Percentiles rank a stretch among this genome's conserved stretches.
These are phyloP conservation scores for Globisporangium alternatum DNA, from an alignment of 352 stramenopile genomes.

Conservation along the genomic window DNA sequence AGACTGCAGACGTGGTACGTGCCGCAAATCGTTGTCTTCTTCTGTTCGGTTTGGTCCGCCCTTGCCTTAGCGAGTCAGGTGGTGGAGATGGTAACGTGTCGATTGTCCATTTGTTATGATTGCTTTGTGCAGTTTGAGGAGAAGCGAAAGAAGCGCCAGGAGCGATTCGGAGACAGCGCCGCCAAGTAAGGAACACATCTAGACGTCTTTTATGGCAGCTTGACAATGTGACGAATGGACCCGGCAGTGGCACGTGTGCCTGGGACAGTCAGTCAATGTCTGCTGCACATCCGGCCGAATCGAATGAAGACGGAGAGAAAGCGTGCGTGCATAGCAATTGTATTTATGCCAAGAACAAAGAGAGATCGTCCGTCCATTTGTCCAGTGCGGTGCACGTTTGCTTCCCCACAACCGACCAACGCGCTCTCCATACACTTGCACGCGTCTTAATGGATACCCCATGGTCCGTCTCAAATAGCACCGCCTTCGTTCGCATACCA, in stretches of 20 bases:
- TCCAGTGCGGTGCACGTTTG: slow-evolving; percentile 1
- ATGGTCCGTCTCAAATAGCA: not conserved
- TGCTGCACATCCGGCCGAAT: not conserved
- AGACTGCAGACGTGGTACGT: slow-evolving; percentile 76
- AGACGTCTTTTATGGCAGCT: slow-evolving; percentile 10
- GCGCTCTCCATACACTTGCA: not conserved
- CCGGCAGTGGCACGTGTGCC: not conserved
- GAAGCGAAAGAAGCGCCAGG: slow-evolving; percentile 70
- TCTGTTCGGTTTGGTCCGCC: slow-evolving; percentile 2
- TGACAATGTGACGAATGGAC: slow-evolving; percentile 7
- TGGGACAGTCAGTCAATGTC: not conserved
- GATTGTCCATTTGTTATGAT: not conserved
- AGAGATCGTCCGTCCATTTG: slow-evolving; percentile 14
- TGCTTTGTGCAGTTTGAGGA: slow-evolving; percentile 47
- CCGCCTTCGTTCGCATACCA: not conserved
- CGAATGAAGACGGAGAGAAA: not conserved
- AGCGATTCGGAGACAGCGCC: slow-evolving; percentile 44
- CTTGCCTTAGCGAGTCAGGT: slow-evolving; percentile 1
- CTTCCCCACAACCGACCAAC: not conserved
- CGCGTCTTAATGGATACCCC: not conserved
- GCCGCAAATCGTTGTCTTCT: not conserved
- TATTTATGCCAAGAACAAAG: slow-evolving; percentile 10
- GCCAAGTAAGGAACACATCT: slow-evolving; percentile 12
- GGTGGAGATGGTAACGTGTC: not conserved
- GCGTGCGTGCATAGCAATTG: slow-evolving; percentile 4